Percentiles rank a stretch among this genome's conserved stretches.
Conservation (phyloP, 2,329 filamentous ascomycete species). For the Neopestalotiopsis sp. region DNA sequence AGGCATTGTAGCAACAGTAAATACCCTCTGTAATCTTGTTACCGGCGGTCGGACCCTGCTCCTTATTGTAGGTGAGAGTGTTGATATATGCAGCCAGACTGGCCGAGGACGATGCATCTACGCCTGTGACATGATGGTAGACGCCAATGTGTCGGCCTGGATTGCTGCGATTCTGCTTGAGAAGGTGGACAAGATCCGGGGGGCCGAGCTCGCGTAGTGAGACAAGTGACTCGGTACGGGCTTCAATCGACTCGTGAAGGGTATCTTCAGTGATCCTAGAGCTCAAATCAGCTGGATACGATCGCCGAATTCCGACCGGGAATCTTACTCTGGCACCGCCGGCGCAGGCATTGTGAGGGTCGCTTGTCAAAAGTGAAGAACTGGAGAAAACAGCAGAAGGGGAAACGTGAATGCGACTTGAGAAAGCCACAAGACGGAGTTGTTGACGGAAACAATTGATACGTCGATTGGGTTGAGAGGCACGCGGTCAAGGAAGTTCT, state of each 20-base stretch:
- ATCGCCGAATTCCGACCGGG: not conserved
- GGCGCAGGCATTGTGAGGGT: constrained; percentile 34
- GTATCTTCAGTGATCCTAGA: constrained; percentile 90
- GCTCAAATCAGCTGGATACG: constrained; percentile 2
- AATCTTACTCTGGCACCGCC: constrained; percentile 38
- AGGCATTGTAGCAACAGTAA: constrained; percentile 99
- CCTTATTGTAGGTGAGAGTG: constrained; percentile 83
- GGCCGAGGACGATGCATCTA: constrained; percentile 96
- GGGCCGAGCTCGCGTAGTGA: constrained; percentile 91
- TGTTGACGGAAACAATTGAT: not conserved
- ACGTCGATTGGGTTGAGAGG: not conserved
- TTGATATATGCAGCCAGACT: constrained; percentile 98
- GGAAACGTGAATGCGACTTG: not conserved
- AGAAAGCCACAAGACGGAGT: not conserved
- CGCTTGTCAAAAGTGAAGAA: not conserved
- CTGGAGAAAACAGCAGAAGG: not conserved
- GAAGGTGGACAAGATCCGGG: constrained; percentile 91
- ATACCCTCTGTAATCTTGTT: constrained; percentile 92
- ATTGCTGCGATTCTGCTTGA: constrained; percentile 72
- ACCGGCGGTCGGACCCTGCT: constrained; percentile 74
- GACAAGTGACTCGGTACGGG: constrained; percentile 86
- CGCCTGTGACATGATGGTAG: constrained; percentile 96
- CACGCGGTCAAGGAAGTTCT: not conserved
- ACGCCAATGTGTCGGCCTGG: constrained; percentile 78
- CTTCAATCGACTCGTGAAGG: constrained; percentile 88